phyloP scores from a whole-genome alignment of 164 flowering plant species.

The Santalum album region DNA sequence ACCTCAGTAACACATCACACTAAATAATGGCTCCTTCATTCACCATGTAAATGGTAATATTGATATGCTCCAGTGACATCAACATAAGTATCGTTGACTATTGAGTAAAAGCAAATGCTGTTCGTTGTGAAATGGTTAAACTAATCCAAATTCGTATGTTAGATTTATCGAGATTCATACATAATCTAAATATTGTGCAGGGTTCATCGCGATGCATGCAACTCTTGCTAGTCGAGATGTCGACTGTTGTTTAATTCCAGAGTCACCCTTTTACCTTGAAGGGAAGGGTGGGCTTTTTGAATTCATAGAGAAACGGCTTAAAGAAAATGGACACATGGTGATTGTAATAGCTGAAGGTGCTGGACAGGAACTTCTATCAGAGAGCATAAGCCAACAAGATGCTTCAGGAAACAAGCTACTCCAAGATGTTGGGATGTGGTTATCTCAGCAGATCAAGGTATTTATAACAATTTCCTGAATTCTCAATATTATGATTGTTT shows the following conservation, averaged over 20 bases:
- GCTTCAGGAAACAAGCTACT: constrained; percentile 57
- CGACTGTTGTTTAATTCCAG: constrained; percentile 77
- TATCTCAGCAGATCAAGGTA: constrained; percentile 52
- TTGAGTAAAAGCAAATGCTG: no score
- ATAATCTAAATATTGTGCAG: constrained; percentile 18
- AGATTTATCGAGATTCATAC: no score
- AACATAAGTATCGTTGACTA: no score
- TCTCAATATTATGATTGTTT: not conserved
- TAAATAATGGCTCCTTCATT: no score
- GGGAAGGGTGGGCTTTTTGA: constrained; percentile 66
- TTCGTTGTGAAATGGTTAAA: no score
- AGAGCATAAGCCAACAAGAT: constrained; percentile 34
- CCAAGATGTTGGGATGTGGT: constrained; percentile 58
- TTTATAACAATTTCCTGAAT: not conserved
- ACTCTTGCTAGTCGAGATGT: constrained; percentile 64
- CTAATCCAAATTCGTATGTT: no score
- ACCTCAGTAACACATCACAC: no score
- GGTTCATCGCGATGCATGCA: constrained; percentile 64
- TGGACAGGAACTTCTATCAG: constrained; percentile 57
- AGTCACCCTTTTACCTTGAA: constrained; percentile 64
- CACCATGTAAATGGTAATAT: no score
- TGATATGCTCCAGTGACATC: no score
- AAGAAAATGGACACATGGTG: constrained; percentile 72
- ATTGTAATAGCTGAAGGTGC: constrained; percentile 77
- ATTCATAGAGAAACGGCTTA: constrained; percentile 44